phyloP scores from a whole-genome alignment of 441 rosid species.

The Erodium chrysanthum region DNA sequence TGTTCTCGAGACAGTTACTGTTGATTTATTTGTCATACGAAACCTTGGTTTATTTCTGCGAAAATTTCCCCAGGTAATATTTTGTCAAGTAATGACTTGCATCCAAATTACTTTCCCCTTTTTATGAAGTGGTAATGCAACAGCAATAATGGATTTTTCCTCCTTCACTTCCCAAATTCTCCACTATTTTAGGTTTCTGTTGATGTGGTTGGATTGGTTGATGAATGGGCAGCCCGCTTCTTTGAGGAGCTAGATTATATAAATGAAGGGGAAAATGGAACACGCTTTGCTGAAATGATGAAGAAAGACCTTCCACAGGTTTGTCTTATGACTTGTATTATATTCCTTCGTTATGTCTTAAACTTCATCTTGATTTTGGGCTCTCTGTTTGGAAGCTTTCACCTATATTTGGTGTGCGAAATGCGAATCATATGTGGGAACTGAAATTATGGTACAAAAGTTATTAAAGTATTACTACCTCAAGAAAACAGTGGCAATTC shows the following conservation, averaged over 20 bases:
- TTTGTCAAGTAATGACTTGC: slow-evolving; percentile 15
- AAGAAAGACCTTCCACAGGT: slow-evolving; percentile 97
- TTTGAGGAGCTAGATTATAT: slow-evolving; percentile 96
- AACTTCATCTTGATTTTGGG: neutral
- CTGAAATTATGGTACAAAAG: neutral
- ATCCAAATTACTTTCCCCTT: slow-evolving; percentile 5
- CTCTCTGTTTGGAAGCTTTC: neutral
- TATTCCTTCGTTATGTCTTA: slow-evolving; percentile 13
- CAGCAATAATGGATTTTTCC: slow-evolving; percentile 9
- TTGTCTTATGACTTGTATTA: slow-evolving; percentile 21
- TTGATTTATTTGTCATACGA: slow-evolving; percentile 74
- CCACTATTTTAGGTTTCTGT: slow-evolving; percentile 43
- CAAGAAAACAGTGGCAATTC: neutral
- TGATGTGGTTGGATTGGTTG: slow-evolving; percentile 94
- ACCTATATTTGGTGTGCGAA: neutral
- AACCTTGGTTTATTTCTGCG: slow-evolving; percentile 75
- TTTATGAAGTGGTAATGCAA: slow-evolving; percentile 1
- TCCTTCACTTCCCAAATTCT: slow-evolving; percentile 8
- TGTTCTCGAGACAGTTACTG: slow-evolving; percentile 92
- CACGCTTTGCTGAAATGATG: slow-evolving; percentile 87
- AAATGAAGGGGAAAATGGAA: slow-evolving; percentile 89
- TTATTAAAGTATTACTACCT: neutral
- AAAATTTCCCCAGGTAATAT: slow-evolving; percentile 79
- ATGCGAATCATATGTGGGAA: neutral
- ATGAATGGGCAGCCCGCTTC: slow-evolving; percentile 98